These are phyloP conservation scores for Echinosophora koreensis DNA, from an alignment of 306 rosid species.

Conservation along the genomic window DNA sequence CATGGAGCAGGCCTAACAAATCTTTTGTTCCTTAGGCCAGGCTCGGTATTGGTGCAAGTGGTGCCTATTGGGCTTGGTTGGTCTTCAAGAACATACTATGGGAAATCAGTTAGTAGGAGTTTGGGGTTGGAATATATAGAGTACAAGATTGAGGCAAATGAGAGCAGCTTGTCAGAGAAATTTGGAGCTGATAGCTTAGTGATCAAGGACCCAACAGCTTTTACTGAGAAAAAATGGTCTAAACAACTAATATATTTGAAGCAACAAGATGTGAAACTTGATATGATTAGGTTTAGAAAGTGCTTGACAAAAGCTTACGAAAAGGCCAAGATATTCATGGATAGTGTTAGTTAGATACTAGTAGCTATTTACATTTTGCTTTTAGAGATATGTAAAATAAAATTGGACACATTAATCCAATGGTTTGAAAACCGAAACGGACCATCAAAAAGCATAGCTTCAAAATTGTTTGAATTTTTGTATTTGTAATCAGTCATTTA, in stretches of 20 bases:
- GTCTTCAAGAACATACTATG: conserved; percentile 47
- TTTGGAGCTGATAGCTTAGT: conserved; percentile 49
- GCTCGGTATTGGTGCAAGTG: conserved; percentile 55
- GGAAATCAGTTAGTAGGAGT: conserved; percentile 12
- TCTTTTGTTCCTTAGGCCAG: conserved; percentile 48
- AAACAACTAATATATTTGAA: conserved; percentile 36
- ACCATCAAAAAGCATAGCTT: too few species aligned
- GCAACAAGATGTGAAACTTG: conserved; percentile 44
- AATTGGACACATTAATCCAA: background rate
- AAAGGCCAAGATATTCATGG: conserved; percentile 43
- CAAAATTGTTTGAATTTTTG: too few species aligned
- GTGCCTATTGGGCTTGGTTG: conserved; percentile 59
- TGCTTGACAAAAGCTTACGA: conserved; percentile 19
- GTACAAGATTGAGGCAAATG: conserved; percentile 46
- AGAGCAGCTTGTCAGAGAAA: conserved; percentile 43
- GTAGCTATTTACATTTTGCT: background rate
- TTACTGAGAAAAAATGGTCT: conserved; percentile 9
- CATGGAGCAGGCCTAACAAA: conserved; percentile 69
- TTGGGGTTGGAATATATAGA: conserved; percentile 52
- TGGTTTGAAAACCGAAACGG: too few species aligned
- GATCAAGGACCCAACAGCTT: conserved; percentile 34
- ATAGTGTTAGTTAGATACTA: background rate
- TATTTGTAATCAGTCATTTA: too few species aligned
- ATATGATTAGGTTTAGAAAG: conserved; percentile 43
- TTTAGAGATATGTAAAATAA: background rate